Base-by-base conservation (phyloP, 768 basidiomycete species). In the Amanita molliuscula region DNA sequence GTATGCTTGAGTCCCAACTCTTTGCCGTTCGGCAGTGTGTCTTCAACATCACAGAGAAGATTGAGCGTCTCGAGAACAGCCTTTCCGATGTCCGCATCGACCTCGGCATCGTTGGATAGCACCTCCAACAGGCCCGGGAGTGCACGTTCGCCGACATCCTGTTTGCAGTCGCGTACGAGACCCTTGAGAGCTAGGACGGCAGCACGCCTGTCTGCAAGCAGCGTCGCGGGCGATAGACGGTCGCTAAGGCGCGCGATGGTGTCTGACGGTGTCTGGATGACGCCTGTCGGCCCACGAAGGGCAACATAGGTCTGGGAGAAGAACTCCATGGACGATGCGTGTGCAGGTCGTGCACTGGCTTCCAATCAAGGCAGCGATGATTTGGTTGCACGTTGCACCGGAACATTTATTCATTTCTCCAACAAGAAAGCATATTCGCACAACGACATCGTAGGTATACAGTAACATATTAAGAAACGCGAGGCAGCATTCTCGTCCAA, bases 161-260 rank as follows among this genome's bases (percentile, higher is more conserved):
- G 74, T 63, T 88, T 94, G 72, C 87, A 91, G 65, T 96, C 94
- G 52, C 93, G 78, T 41, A 84, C 73, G 47, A 98, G 81, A 18
- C 94, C 95, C 63, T 98, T 98, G 56, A 99, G 76, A 0, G 91
- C 80, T 47, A 96, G 71, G n/a, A 99, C 85, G 0, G 95, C 86
- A 23, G 95, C 95, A 51, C 91, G 78, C 58, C 96, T 75, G 68
- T 98, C 96, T 26, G 92, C 87, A 13, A 94, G 79, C 21, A 89
- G 79, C 0, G 88, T 84, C 3, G 86, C 81, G n/a, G 93, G 91
- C 16, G 90, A 87, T 18, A 99, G 79, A 26, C 92, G 72, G 62
- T 96, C 93, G 56, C 84, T 86, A 55, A 98, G 82, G 56, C 84
- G 82, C 25, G 79, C 77, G 59, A 98, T 92, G 18, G 90, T 92